Conservation (phyloP, 2,329 filamentous ascomycete species). For the Colletotrichum melonis region DNA sequence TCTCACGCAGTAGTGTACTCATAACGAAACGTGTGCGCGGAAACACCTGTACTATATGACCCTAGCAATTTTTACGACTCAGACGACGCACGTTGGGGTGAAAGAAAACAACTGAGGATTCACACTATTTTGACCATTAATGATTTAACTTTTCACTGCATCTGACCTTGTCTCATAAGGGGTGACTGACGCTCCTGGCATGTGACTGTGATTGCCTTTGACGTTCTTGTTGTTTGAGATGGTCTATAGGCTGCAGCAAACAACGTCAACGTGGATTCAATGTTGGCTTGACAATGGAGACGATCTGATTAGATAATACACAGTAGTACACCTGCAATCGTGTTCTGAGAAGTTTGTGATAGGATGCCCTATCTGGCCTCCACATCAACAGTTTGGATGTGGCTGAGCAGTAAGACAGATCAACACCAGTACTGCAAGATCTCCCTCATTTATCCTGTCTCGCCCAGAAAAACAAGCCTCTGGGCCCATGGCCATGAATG, state of each 20-base stretch:
- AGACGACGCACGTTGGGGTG: background rate
- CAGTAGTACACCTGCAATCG: background rate
- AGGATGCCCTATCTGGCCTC: background rate
- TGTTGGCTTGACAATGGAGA: background rate
- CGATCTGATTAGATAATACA: background rate
- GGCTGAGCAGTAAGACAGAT: background rate
- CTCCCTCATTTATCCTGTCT: no score
- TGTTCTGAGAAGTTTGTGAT: background rate
- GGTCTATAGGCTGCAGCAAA: background rate
- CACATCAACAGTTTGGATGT: background rate
- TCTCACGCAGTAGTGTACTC: slow-evolving; percentile 23
- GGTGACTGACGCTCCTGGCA: background rate
- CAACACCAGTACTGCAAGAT: background rate
- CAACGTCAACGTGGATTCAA: background rate
- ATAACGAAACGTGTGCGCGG: slow-evolving; percentile 26
- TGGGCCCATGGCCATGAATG: background rate
- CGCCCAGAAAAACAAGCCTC: background rate
- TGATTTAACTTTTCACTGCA: background rate
- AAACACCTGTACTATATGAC: slow-evolving; percentile 29
- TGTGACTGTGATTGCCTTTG: background rate
- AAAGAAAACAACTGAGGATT: background rate
- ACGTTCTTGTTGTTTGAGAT: background rate
- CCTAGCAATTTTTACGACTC: slow-evolving; percentile 2
- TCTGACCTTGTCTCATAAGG: background rate
- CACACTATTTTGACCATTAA: background rate